These are phyloP conservation scores for Fusarium multiceps DNA, from an alignment of 2,329 filamentous ascomycete genomes.

Conservation along the genomic window DNA sequence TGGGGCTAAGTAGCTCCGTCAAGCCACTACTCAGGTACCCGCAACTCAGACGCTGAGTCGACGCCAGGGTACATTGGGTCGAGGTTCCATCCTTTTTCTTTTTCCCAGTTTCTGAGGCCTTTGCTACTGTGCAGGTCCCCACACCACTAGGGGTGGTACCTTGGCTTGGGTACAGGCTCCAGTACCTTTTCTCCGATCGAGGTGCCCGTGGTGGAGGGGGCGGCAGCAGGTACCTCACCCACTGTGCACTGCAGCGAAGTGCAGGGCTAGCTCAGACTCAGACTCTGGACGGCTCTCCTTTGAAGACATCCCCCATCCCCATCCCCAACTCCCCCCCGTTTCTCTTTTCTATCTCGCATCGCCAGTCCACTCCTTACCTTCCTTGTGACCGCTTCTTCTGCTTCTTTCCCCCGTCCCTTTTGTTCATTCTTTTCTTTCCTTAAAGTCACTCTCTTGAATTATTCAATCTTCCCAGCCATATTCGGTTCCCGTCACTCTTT, in stretches of 20 bases:
- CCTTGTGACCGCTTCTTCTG: constrained; percentile 55
- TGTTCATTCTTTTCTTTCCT: constrained; percentile 60
- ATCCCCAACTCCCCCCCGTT: constrained; percentile 52
- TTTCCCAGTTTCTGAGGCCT: constrained; percentile 32
- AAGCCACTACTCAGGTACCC: constrained; percentile 37
- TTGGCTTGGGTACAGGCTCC: constrained; percentile 11
- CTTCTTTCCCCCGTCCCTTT: constrained; percentile 51
- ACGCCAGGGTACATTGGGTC: constrained; percentile 25
- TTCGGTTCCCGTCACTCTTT: constrained; percentile 64
- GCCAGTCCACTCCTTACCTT: constrained; percentile 44
- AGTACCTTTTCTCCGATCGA: constrained; percentile 34
- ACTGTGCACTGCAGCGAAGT: constrained; percentile 8
- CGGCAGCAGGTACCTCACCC: constrained; percentile 4
- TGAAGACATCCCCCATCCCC: constrained; percentile 50
- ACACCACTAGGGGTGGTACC: constrained; percentile 33
- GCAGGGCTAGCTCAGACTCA: constrained; percentile 20
- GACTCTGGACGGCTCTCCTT: constrained; percentile 43
- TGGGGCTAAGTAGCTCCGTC: constrained; percentile 34
- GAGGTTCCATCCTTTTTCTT: constrained; percentile 37
- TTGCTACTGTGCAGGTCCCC: constrained; percentile 26
- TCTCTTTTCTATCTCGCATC: constrained; percentile 52
- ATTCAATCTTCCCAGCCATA: constrained; percentile 48
- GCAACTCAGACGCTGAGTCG: constrained; percentile 27
- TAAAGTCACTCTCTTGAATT: constrained; percentile 64
- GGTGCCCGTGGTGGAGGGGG: constrained; percentile 22